Evolutionary conservation across 495 filamentous ascomycete species (phyloP), one percentile per base, ranked within the genome.

Genomic region (Thermochaetoides thermophila): DNA sequence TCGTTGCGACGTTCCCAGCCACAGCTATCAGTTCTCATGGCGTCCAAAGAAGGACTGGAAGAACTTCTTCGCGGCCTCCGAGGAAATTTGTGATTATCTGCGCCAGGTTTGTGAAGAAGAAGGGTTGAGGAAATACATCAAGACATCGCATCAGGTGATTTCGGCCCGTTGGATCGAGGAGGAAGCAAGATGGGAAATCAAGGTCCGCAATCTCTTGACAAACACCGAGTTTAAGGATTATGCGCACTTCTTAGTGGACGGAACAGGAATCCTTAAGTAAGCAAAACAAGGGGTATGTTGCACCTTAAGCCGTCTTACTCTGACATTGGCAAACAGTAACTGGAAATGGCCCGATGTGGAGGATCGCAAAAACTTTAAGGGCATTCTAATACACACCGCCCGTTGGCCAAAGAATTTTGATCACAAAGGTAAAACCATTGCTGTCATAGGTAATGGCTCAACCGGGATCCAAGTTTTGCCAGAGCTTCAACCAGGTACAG

Each of bases 401-500:
- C 52, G 55, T 29, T 79, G 73, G 74, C 60, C 72, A 21, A 55
- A 66, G 29, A 41, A 52, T 12, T 70, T 76, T 14, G 55, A 69
- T 34, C 61, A 67, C 38, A 34, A 59, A n/a, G 62, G 60, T 29
- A 77, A 77, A 44, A 63, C 63, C 8, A 66, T 74, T 6, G 65
- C 64, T 13, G 56, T 76, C 23, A 64, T 78, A 31, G 73, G 72
- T 53, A 81, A 59, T 55, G 71, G 49, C 28, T 72, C 45, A 55
- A 76, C 52, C 32, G 63, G 50, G 43, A 69, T 63, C 18, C 76
- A 82, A 38, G 62, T 80, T 14, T 51, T 82, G 10, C 73, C 74
- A 1, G 64, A 63, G 5, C 61, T 80, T 26, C 60, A 74, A 32
- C 64, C 65, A 14, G 57, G 69, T 55, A 59, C 63, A 35, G 36